phyloP scores from a whole-genome alignment of 257 asterid genomes.

The Penstemon davidsonii region DNA sequence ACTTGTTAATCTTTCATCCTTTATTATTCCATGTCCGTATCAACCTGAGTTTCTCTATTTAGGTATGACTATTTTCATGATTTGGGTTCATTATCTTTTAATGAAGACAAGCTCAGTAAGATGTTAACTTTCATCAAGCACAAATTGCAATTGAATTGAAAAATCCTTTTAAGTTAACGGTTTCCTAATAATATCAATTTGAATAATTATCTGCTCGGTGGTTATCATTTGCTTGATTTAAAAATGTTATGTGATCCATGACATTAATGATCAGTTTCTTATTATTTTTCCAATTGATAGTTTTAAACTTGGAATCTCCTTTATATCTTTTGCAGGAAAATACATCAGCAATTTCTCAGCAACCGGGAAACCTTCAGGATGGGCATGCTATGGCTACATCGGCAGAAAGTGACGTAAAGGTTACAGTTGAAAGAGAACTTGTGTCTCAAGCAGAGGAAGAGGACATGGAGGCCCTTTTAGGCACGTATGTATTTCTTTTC shows the following conservation, averaged over 20 bases:
- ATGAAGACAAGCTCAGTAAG: no score
- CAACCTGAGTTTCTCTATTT: no score
- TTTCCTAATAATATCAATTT: slow-evolving; percentile 20
- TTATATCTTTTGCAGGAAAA: slow-evolving; percentile 61
- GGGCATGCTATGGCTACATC: slow-evolving; percentile 38
- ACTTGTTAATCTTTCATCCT: no score
- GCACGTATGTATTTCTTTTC: slow-evolving; percentile 63
- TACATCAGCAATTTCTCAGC: slow-evolving; percentile 58
- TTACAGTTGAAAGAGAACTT: slow-evolving; percentile 94
- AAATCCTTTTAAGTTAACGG: neutral
- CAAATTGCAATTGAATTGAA: no score
- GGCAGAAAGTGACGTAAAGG: slow-evolving; percentile 68
- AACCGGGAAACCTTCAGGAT: slow-evolving; percentile 49
- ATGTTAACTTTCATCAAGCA: no score
- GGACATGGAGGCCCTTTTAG: slow-evolving; percentile 99
- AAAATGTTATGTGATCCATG: neutral
- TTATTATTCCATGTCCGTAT: no score
- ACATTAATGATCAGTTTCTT: slow-evolving; percentile 18
- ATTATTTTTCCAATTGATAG: slow-evolving; percentile 21
- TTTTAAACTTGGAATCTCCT: slow-evolving; percentile 23
- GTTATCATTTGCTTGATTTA: slow-evolving; percentile 17
- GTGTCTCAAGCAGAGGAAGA: slow-evolving; percentile 98
- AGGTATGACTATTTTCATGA: no score
- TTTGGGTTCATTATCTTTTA: no score
- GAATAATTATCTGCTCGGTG: slow-evolving; percentile 11